These are phyloP conservation scores for Aquilaria agallochum DNA, from an alignment of 441 rosid genomes.

Conservation along the genomic window DNA sequence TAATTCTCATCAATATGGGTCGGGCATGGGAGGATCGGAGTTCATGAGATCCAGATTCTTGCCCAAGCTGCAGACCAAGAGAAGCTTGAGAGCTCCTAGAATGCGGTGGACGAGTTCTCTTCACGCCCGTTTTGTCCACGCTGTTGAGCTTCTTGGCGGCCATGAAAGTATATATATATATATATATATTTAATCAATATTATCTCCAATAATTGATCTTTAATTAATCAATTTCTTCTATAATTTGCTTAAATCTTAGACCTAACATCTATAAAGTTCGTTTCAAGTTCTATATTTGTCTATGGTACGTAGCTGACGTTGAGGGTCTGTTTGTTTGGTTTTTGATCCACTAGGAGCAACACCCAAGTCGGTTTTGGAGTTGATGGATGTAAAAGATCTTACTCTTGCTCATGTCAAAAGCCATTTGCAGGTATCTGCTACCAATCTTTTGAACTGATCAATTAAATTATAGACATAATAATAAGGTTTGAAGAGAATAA, in stretches of 20 bases:
- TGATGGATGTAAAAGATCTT: conserved; percentile 45
- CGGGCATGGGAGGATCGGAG: conserved; percentile 8
- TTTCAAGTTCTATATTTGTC: too few species aligned
- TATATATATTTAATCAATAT: neutral
- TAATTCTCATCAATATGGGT: conserved; percentile 9
- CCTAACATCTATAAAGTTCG: too few species aligned
- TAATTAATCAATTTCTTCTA: neutral
- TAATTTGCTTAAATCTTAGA: too few species aligned
- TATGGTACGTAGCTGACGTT: too few species aligned
- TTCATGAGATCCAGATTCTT: conserved; percentile 22
- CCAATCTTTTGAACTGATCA: too few species aligned
- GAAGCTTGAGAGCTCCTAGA: conserved; percentile 37
- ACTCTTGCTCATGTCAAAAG: conserved; percentile 46
- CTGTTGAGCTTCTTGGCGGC: conserved; percentile 43
- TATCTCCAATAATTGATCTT: neutral
- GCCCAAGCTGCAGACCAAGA: conserved; percentile 23
- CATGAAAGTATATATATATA: conserved; percentile 29
- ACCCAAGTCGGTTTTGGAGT: conserved; percentile 41
- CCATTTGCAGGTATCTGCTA: conserved; percentile 33
- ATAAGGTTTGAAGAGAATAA: too few species aligned
- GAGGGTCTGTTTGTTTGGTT: neutral
- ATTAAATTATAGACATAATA: too few species aligned
- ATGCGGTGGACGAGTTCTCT: conserved; percentile 45
- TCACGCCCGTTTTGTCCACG: conserved; percentile 35
- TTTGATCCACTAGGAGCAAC: conserved; percentile 29